Evolutionary conservation across 2,329 filamentous ascomycete genomes (phyloP), one percentile per base, ranked within the genome.

Genomic region (Cryphonectria nitschkei): DNA sequence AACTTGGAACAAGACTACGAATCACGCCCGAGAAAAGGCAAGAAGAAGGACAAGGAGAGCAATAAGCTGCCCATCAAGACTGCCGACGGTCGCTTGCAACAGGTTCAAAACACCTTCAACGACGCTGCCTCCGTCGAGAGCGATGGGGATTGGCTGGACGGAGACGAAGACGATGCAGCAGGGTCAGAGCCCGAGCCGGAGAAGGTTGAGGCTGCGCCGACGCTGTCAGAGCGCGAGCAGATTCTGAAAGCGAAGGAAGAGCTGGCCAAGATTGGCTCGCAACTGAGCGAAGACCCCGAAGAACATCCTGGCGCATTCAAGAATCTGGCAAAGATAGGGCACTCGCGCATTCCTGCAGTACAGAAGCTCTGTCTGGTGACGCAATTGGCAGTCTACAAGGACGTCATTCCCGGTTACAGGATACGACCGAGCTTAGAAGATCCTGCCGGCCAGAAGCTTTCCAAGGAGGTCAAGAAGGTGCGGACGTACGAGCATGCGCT

Each of bases 401-500:
- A 98, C 81, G 88, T 98, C 63, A 98, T 99, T 71, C 96, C 96
- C 0, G 96, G 96, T 32, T 99, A 99, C 80, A 88, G 96, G 72
- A 98, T 99, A 83, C 91, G 96, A 26, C 92, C 94, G 1, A 84
- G 94, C 4, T 85, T 87, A 0, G 93, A 97, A 72, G 92, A 94
- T 43, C 89, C 91, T 61, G 86, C 91, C 77, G 87, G 88, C 70
- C 91, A 91, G 74, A 97, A 97, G 80, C 83, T 98, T 1, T 97
- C 95, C 6, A 98, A 97, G 79, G 96, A 98, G 39, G 94, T 98
- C 46, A 90, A 92, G 77, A 92, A 89, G 75, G 82, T 97, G 73
- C 89, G 95, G 68, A 85, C 89, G 61, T 99, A 95, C 79, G 96
- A 99, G 80, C 94, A 98, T 80, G 89, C 93, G 29, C 86, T 99